phyloP scores from a whole-genome alignment of 768 basidiomycete genomes.

The Auricularia sp. region DNA sequence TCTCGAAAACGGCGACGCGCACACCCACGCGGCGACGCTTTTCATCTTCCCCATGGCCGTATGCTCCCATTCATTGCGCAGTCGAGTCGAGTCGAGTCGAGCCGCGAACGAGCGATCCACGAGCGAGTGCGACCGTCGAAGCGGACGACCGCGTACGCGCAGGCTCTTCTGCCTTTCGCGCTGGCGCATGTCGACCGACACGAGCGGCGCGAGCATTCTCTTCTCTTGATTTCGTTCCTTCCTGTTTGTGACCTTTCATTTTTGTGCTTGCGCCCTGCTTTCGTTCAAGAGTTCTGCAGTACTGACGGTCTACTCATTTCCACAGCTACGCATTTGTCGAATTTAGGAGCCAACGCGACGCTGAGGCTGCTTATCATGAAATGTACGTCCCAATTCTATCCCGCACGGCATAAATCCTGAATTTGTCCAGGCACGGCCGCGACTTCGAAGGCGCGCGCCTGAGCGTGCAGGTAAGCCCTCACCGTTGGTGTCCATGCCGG shows the following conservation, averaged over 20 bases:
- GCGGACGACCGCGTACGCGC: conserved; percentile 11
- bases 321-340: conserved; percentile 80
- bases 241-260: conserved; percentile 27
- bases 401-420: conserved; percentile 3
- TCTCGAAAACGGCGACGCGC: background rate
- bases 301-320: too few relatives aligned
- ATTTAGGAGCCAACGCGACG: conserved; percentile 67
- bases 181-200: conserved; percentile 5
- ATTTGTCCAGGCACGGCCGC: conserved; percentile 53
- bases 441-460: conserved; percentile 65
- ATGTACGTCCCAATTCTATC: conserved; percentile 41
- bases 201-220: conserved; percentile 26
- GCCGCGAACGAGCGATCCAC: too few relatives aligned
- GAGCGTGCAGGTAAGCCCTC: conserved; percentile 55
- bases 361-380: conserved; percentile 76
- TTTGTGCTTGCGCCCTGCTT: conserved; percentile 2
- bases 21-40: conserved; percentile 10
- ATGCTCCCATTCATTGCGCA: conserved; percentile 25
- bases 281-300: too few relatives aligned
- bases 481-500: too few relatives aligned
- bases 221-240: conserved; percentile 36
- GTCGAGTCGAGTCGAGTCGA: conserved; percentile 19
- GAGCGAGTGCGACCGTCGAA: conserved; percentile 9
- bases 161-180: conserved; percentile 16
- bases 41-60: conserved; percentile 6